A percentile compares a stretch with the other conserved stretches of the same genome.
These are phyloP conservation scores for Auricularia cornea DNA, from an alignment of 768 basidiomycete species.

Conservation along the genomic window DNA sequence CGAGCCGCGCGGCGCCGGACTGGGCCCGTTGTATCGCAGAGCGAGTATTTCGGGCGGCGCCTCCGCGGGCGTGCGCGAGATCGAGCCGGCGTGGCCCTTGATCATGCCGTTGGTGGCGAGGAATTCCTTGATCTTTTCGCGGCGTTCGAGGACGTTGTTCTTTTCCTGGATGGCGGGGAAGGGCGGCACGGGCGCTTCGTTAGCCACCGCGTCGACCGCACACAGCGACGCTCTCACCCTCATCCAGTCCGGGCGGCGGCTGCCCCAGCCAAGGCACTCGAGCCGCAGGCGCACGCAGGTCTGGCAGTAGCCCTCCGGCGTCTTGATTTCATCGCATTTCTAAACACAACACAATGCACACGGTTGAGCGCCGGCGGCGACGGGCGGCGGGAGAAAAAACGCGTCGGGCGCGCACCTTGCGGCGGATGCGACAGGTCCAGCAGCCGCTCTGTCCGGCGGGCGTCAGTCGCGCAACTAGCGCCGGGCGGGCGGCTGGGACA, in stretches of 20 bases:
- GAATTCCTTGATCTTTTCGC: conserved; percentile 73
- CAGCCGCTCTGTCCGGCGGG: conserved; percentile 38
- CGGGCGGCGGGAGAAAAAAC: too few species aligned
- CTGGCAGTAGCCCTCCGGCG: conserved; percentile 52
- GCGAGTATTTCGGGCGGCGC: background rate
- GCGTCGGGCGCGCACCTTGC: conserved; percentile 49
- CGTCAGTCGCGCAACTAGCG: background rate
- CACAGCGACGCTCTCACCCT: conserved; percentile 39
- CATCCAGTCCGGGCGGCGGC: conserved; percentile 79
- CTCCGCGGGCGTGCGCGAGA: conserved; percentile 3
- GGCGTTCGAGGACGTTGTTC: conserved; percentile 55
- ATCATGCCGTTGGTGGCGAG: conserved; percentile 82
- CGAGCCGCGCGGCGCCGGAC: conserved; percentile 1
- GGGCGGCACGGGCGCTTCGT: conserved; percentile 3
- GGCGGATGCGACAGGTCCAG: conserved; percentile 79
- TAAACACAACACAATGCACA: conserved; percentile 25
- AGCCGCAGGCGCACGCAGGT: conserved; percentile 73
- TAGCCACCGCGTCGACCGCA: background rate
- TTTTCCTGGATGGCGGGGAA: conserved; percentile 65
- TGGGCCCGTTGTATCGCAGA: background rate
- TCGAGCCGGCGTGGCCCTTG: conserved; percentile 71
- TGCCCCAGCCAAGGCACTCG: conserved; percentile 81
- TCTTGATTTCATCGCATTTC: conserved; percentile 80
- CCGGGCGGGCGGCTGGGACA: background rate
- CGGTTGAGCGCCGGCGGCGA: conserved; percentile 6